phyloP scores from a whole-genome alignment of 108 stramenopile species.

The Nitzschia putrida region DNA sequence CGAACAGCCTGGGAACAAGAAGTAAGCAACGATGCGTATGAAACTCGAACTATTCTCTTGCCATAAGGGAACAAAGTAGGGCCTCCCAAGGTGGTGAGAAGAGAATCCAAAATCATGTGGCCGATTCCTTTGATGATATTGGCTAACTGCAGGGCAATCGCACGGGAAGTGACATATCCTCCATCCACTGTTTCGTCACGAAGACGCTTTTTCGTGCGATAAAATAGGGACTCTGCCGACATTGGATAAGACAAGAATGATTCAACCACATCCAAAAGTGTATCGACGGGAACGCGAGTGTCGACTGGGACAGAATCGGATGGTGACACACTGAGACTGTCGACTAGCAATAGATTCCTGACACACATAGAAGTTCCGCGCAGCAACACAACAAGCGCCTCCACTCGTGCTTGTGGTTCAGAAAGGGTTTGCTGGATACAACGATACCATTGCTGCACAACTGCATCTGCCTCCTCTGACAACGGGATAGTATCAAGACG shows the following conservation, averaged over 20 bases:
- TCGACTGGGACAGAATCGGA: constrained; percentile 1
- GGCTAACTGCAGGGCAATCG: constrained; percentile 22
- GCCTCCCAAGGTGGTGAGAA: constrained; percentile 28
- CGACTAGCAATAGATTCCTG: constrained; percentile 9
- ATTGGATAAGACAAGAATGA: constrained; percentile 46
- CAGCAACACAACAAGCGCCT: constrained; percentile 25
- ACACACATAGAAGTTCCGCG: constrained; percentile 21
- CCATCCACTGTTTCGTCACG: constrained; percentile 42
- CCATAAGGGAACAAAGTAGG: constrained; percentile 40
- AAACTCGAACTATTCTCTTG: constrained; percentile 37
- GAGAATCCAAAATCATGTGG: constrained; percentile 31
- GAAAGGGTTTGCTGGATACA: constrained; percentile 25
- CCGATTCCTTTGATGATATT: constrained; percentile 48
- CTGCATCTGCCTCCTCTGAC: constrained; percentile 8
- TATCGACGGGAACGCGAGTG: constrained; percentile 20
- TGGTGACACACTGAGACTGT: constrained; percentile 1
- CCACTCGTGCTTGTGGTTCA: constrained; percentile 8
- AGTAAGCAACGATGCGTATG: constrained; percentile 44
- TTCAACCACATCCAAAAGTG: constrained; percentile 38
- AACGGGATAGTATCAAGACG: not conserved
- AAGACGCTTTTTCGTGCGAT: constrained; percentile 50
- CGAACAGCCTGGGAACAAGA: constrained; percentile 41
- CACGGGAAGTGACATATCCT: constrained; percentile 44
- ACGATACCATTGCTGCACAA: constrained; percentile 23
- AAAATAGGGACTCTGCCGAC: constrained; percentile 47